Percentiles rank a stretch among this genome's conserved stretches.
phyloP scores from a whole-genome alignment of 1,284 basidiomycete genomes.

The Takashimella koratensis region DNA sequence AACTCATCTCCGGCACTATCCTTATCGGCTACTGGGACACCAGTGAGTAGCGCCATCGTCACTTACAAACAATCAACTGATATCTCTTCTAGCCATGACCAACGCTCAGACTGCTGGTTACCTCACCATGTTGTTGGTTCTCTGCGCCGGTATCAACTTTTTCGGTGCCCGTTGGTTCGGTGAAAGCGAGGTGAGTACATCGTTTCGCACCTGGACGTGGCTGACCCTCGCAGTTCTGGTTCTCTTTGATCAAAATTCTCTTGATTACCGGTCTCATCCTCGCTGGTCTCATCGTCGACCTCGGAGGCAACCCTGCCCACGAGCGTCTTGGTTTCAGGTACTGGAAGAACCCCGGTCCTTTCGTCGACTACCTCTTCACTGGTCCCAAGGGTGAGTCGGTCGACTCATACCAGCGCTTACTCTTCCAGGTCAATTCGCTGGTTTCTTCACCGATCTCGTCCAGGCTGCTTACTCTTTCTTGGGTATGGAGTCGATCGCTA shows the following conservation, averaged over 20 bases:
- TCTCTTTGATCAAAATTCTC: slow-evolving; percentile 65
- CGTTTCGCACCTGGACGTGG: background rate
- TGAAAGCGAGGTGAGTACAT: slow-evolving; percentile 54
- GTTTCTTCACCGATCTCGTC: slow-evolving; percentile 30
- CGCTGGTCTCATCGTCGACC: slow-evolving; percentile 59
- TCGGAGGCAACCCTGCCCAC: slow-evolving; percentile 36
- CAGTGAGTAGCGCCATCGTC: no score
- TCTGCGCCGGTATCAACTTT: slow-evolving; percentile 55
- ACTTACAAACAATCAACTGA: no score
- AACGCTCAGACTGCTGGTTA: slow-evolving; percentile 12
- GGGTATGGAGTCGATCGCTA: slow-evolving; percentile 28
- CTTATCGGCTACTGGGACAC: slow-evolving; percentile 72
- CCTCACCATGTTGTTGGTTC: slow-evolving; percentile 9
- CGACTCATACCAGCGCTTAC: slow-evolving; percentile 2
- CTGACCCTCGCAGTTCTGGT: slow-evolving; percentile 55
- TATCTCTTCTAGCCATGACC: background rate
- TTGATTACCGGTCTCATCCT: slow-evolving; percentile 58
- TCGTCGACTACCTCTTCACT: slow-evolving; percentile 5
- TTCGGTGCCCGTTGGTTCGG: slow-evolving; percentile 68
- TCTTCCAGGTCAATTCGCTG: slow-evolving; percentile 26
- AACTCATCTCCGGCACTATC: slow-evolving; percentile 70
- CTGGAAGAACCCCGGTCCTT: slow-evolving; percentile 61
- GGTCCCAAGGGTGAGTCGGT: slow-evolving; percentile 31
- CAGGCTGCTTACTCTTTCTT: slow-evolving; percentile 29
- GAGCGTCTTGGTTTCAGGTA: slow-evolving; percentile 50